A percentile compares a stretch with the other conserved stretches of the same genome.
Conservation (phyloP, 2,329 filamentous ascomycete species). For the Beauveria varroae region DNA sequence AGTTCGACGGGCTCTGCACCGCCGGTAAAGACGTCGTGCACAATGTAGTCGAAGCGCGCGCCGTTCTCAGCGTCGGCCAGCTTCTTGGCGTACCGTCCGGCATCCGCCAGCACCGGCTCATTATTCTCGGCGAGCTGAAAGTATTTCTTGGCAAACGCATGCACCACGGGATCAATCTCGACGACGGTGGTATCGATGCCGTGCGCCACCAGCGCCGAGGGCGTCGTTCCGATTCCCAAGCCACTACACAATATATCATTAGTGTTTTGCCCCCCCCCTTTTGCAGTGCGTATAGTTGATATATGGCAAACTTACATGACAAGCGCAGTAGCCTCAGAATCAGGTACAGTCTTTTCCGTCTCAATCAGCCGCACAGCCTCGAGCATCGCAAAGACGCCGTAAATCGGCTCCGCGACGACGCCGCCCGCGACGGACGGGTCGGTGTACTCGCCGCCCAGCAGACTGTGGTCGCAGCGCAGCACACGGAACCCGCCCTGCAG, state of each 20-base stretch:
- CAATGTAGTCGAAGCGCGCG: conserved; percentile 73
- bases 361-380: conserved; percentile 83
- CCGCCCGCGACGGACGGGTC: conserved; percentile 36
- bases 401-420: conserved; percentile 73
- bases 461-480: conserved; percentile 87
- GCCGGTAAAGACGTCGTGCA: conserved; percentile 97
- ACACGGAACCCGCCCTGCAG: conserved; percentile 63
- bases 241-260: conserved; percentile 44
- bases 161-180: conserved; percentile 86
- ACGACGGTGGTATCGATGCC: conserved; percentile 90
- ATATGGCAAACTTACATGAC: conserved; percentile 59
- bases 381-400: conserved; percentile 91
- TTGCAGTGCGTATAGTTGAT: no score
- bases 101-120: conserved; percentile 74
- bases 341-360: conserved; percentile 42
- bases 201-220: conserved; percentile 76
- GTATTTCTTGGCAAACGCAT: conserved; percentile 74
- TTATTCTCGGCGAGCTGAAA: conserved; percentile 75
- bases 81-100: conserved; percentile 57
- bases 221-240: conserved; percentile 86
- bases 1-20: conserved; percentile 84
- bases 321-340: conserved; percentile 68
- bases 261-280: neutral
- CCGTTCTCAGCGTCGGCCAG: conserved; percentile 34
- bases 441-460: conserved; percentile 89